These are phyloP conservation scores for Cladosporium colombiae DNA, from an alignment of 2,329 filamentous ascomycete species.

Conservation along the genomic window DNA sequence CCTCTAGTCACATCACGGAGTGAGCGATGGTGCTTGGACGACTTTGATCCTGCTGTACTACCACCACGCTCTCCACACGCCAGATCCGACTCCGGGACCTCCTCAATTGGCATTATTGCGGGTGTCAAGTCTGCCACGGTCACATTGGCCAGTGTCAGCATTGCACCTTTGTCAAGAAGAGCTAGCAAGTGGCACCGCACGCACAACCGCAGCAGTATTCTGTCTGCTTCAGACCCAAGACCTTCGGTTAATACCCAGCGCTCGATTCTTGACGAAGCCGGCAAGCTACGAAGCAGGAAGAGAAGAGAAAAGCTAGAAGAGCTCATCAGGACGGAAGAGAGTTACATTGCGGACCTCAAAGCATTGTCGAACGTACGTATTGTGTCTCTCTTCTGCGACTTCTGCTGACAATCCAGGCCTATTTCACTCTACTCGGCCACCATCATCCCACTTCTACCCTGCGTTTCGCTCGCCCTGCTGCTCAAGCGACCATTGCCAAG, in stretches of 20 bases:
- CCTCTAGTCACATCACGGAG: conserved; percentile 40
- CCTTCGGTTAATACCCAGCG: conserved; percentile 59
- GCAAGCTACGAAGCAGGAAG: conserved; percentile 71
- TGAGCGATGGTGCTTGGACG: conserved; percentile 41
- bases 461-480: conserved; percentile 32
- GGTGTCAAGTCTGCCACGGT: conserved; percentile 78
- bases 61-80: conserved; percentile 34
- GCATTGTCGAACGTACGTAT: conserved; percentile 76
- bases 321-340: conserved; percentile 80
- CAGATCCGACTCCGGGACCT: conserved; percentile 61
- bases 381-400: background rate
- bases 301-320: conserved; percentile 82
- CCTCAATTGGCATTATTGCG: conserved; percentile 78
- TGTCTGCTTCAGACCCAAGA: conserved; percentile 67
- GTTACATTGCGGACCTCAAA: conserved; percentile 83
- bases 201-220: conserved; percentile 57
- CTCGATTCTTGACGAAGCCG: conserved; percentile 63
- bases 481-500: conserved; percentile 53
- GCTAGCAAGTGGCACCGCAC: conserved; percentile 60
- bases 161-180: conserved; percentile 62
- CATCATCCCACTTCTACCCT: conserved; percentile 27
- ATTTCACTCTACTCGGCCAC: conserved; percentile 44
- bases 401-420: conserved; percentile 38
- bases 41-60: conserved; percentile 31
- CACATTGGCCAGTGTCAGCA: conserved; percentile 72